A percentile compares a stretch with the other conserved stretches of the same genome.
Evolutionary conservation across 306 rosid species (phyloP).

Genomic region (Inga leiocalycina): DNA sequence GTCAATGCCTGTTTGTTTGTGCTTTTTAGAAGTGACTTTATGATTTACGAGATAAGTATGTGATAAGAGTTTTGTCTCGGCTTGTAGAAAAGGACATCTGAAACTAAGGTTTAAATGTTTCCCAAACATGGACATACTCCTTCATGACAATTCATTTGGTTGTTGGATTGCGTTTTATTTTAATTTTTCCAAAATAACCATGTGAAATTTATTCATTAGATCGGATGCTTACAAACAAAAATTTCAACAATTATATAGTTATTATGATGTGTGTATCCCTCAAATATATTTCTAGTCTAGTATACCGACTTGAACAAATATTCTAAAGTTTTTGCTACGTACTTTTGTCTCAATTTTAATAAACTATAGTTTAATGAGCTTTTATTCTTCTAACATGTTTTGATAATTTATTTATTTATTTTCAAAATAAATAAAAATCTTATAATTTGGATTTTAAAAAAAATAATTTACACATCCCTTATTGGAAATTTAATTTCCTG

Average conservation of each 20-base stretch:
- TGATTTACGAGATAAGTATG: too few relatives aligned
- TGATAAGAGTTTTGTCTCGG: fast-evolving
- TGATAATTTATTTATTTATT: neutral
- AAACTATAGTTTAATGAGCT: neutral
- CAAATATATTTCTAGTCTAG: neutral
- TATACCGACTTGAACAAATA: neutral
- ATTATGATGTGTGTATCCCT: neutral
- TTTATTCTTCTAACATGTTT: neutral
- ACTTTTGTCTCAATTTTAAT: neutral
- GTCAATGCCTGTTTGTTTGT: too few relatives aligned
- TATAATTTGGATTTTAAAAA: too few relatives aligned
- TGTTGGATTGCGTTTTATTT: neutral
- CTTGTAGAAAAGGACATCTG: fast-evolving
- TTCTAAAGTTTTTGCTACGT: neutral
- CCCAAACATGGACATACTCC: neutral
- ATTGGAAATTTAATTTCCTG: too few relatives aligned
- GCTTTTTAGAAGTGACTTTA: too few relatives aligned
- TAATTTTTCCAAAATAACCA: neutral
- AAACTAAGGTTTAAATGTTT: too few relatives aligned
- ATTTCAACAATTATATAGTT: neutral
- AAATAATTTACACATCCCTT: neutral
- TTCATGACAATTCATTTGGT: neutral
- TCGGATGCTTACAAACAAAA: neutral
- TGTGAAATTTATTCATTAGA: neutral
- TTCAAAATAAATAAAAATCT: too few relatives aligned